phyloP scores from a whole-genome alignment of 192 early-diverging fungal genomes.

The Backusella sp. region DNA sequence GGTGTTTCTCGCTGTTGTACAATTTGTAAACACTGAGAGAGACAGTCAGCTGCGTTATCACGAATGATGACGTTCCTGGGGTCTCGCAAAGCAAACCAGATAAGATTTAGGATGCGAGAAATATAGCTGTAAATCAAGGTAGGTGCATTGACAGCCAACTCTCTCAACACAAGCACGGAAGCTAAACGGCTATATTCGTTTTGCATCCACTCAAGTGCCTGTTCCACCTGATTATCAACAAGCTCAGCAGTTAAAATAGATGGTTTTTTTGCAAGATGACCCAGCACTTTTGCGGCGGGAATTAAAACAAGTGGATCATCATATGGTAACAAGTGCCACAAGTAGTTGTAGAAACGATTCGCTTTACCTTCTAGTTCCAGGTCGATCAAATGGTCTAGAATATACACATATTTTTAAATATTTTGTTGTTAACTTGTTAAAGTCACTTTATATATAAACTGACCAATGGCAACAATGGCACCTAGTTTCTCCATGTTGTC shows the following conservation, averaged over 20 bases:
- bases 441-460: neutral
- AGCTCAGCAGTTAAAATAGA: constrained; percentile 76
- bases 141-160: constrained; percentile 74
- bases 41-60: constrained; percentile 77
- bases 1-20: constrained; percentile 74
- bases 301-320: constrained; percentile 70
- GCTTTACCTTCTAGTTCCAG: constrained; percentile 80
- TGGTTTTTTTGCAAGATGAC: constrained; percentile 64
- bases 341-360: constrained; percentile 78
- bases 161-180: constrained; percentile 74
- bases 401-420: neutral
- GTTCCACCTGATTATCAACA: constrained; percentile 81
- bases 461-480: constrained; percentile 80
- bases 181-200: constrained; percentile 76
- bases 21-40: constrained; percentile 80
- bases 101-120: constrained; percentile 74
- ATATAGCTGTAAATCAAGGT: constrained; percentile 82
- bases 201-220: constrained; percentile 83
- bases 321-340: constrained; percentile 71
- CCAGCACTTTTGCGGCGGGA: constrained; percentile 68
- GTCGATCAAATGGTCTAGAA: constrained; percentile 75
- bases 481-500: constrained; percentile 79
- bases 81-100: constrained; percentile 86
- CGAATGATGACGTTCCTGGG: constrained; percentile 67
- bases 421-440: neutral